A percentile compares a stretch with the other conserved stretches of the same genome.
Conservation (phyloP, 768 basidiomycete genomes). For the Termitomyces bulborhizus region DNA sequence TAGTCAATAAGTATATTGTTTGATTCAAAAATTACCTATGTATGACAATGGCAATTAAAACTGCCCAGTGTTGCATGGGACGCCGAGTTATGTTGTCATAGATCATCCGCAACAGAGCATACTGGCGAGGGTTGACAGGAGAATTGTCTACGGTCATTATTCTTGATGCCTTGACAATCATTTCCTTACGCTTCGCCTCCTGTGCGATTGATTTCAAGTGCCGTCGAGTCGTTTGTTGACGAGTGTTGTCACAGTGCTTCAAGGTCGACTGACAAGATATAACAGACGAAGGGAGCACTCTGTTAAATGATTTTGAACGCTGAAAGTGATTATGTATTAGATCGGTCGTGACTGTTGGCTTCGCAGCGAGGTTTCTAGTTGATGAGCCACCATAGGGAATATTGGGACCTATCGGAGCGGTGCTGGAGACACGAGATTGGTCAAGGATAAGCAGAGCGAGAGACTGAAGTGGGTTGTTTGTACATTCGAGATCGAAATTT, state of each 20-base stretch:
- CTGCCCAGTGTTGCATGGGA: conserved; percentile 57
- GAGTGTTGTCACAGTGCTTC: background rate
- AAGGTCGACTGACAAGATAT: background rate
- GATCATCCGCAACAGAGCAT: conserved; percentile 55
- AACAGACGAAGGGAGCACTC: background rate
- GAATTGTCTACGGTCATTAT: conserved; percentile 45
- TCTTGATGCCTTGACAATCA: conserved; percentile 30
- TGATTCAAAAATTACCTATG: conserved; percentile 31
- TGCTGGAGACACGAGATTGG: conserved; percentile 3
- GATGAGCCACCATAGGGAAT: background rate
- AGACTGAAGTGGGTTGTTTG: conserved; percentile 29
- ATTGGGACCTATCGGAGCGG: background rate
- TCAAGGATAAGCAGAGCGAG: conserved; percentile 29
- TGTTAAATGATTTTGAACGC: conserved; percentile 7
- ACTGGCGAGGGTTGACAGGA: conserved; percentile 50
- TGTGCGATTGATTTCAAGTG: conserved; percentile 23
- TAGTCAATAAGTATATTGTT: background rate
- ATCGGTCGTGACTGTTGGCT: background rate
- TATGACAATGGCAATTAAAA: conserved; percentile 50
- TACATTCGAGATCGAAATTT: conserved; percentile 2
- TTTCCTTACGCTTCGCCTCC: conserved; percentile 25
- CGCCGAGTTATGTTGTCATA: conserved; percentile 63
- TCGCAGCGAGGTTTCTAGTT: background rate
- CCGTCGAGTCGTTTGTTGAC: conserved; percentile 17
- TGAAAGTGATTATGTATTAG: background rate